Base-by-base conservation (phyloP, 768 basidiomycete genomes). In the Xanthoconium purpureum region DNA sequence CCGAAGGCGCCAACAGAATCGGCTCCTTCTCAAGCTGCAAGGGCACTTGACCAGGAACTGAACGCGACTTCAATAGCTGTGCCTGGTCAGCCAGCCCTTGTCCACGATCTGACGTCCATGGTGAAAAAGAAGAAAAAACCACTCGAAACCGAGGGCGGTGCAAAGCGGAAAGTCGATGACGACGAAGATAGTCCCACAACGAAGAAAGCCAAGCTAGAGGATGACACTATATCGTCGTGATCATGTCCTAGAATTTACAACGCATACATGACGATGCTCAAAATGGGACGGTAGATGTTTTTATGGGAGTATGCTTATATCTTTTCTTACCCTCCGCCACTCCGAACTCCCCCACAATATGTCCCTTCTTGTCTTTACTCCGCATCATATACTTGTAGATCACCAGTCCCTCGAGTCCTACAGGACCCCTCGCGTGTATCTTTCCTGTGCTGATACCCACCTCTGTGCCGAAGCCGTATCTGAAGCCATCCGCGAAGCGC, bases 381-480 rank as follows among this genome's bases (percentile, higher is more conserved):
- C 82, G 77, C 75, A 98, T 73, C 77, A 94, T 84, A 72, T 98
- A 99, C 75, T 98, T 98, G 79, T 99, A 98, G 55, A 87, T 97
- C 39, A 94, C 89, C 60, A 97, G 77, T 2, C 94, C 94, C 61
- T 98, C 92, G 50, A 98, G 77, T 0, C 96, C 96, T 2, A 98
- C 96, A 0, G 97, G 97, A 4, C 97, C 97, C 40, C 96, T 80
- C 15, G 97, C 95, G 67, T 99, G 97, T 54, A 97, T 96, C 67
- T 91, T 86, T 1, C 96, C 95, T 0, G 97, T 99, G 70, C 89
- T 91, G 66, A 99, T 97, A 10, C 97, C 97, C 0, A 99, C 96
- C 73, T 98, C 97, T 6, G 97, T 95, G 3, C 97, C 97, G 62
- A 97, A 94, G 0, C 97, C 97, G 68, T 94, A 98, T 57, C 96